phyloP scores from a whole-genome alignment of 257 asterid genomes.

The Linderniella brevidens region DNA sequence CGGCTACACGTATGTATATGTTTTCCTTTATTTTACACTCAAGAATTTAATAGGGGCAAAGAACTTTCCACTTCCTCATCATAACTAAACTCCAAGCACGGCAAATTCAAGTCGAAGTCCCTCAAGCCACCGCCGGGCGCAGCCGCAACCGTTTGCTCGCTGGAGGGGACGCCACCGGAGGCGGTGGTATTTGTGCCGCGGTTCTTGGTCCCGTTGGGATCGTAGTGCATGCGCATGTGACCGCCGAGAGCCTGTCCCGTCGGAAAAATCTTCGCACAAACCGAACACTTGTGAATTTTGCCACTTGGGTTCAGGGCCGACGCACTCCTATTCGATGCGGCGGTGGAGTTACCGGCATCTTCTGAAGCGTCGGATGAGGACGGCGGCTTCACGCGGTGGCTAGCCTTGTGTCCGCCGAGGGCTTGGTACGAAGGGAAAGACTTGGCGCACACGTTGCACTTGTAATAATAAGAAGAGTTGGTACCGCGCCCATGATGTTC shows the following conservation, averaged over 20 bases:
- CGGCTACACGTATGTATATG: no score
- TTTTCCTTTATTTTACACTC: no score
- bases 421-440: conserved; percentile 62
- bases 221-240: conserved; percentile 87
- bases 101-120: conserved; percentile 8
- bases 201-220: conserved; percentile 5
- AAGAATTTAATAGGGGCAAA: conserved; percentile 11
- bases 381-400: conserved; percentile 46
- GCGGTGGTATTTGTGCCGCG: not conserved
- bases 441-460: conserved; percentile 50
- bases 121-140: not conserved
- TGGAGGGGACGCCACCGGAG: not conserved
- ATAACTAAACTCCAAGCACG: conserved; percentile 23
- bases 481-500: no score
- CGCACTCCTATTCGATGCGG: conserved; percentile 7
- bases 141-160: not conserved
- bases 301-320: conserved; percentile 33
- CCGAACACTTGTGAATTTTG: conserved; percentile 49
- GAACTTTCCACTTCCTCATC: conserved; percentile 56
- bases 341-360: conserved; percentile 19
- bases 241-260: conserved; percentile 95
- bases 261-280: conserved; percentile 50
- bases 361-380: conserved; percentile 3
- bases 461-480: conserved; percentile 18
- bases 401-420: conserved; percentile 89